Evolutionary conservation across 108 stramenopile genomes (phyloP), one percentile per base, ranked within the genome.

Genomic region (Fistulifera pelliculosa): DNA sequence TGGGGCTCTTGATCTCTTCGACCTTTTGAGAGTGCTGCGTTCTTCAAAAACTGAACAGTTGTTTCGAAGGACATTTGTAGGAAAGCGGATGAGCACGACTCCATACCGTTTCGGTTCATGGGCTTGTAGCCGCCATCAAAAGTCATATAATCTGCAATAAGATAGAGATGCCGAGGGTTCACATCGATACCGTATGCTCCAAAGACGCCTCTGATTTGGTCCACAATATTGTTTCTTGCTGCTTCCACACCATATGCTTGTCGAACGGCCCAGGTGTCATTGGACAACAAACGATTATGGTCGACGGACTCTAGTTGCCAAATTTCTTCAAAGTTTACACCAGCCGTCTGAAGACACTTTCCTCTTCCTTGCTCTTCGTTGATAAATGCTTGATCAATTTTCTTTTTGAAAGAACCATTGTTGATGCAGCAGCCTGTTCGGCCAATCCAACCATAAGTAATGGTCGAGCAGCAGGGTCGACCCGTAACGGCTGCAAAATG

Each of bases 81-180:
- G 60, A 95, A 97, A 10, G 96, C 76, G 6, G 93, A 95, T 28
- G 88, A 77, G 43, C 76, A 66, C 22, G 91, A 77, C 18, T 70
- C 63, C 96, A 99, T 99, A 24, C 97, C 97, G 27, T 75, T 83
- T 15, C 99, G 75, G 70, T 97, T 99, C 93, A 99, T 85, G 6
- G 97, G 65, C 42, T 80, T 94, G 73, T 89, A 99, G 31, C 78
- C 96, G 27, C 99, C 99, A 57, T 82, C 76, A 62, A 79, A 94
- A 0, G 99, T 99, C 99, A 99, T 99, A 74, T 90, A 98, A 70
- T 99, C 99, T 19, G 96, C 96, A 60, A 99, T 96, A 52, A 99
- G 62, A 10, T 84, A 75, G 27, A 99, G 64, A 71, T 99, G 99
- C 23, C 97, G 76, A n/a, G 93, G 88, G 60, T 98, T 96, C 6